Base-by-base conservation (phyloP, 208 protist genomes). In the Crithidia mellificae region DNA sequence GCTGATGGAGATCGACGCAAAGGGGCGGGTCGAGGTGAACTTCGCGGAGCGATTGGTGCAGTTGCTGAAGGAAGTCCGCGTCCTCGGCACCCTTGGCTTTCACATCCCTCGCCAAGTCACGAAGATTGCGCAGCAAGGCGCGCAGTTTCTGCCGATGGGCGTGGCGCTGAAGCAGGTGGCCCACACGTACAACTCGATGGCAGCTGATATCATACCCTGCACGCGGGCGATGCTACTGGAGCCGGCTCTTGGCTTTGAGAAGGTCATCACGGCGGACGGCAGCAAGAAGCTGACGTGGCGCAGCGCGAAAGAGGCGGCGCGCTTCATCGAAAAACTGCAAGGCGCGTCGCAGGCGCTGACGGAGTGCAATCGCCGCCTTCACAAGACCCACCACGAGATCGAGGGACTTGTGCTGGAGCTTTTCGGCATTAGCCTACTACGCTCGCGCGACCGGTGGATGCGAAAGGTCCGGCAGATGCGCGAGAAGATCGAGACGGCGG, bases 151-250 rank as follows among this genome's bases (percentile, higher is more conserved):
- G 69, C 69, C 77, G 11, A 94, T 89, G 72, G 94, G 89, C 38
- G 78, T 96, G 12, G 82, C 83, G 2, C 75, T 98, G 55, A 96
- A 96, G 81, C 90, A 97, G 63, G 91, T 98, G 24, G 94, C 94
- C 12, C 95, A 89, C 72, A 93, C 87, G 41, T 98, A 98, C 83
- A 98, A 98, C 70, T 88, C 84, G 52, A 95, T 97, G 85, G 76
- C 80, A 19, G 74, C 88, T 3, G 81, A 97, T 68, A 91, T 98
- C 67, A 98, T 98, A 73, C 90, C 85, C 0, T 90, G 77, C 79
- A 96, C 91, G 14, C 87, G 75, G 24, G 91, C 93, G 5, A 96
- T 97, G 88, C 74, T 97, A 49, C 74, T 95, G n/a, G 90, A 96
- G 72, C 80, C 93, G 9, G 91, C 90, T 0, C 65, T 95, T 14